Evolutionary conservation across 345 rosid species (phyloP), one percentile per base, ranked within the genome.

Genomic region (Gossypium ekmanianum): DNA sequence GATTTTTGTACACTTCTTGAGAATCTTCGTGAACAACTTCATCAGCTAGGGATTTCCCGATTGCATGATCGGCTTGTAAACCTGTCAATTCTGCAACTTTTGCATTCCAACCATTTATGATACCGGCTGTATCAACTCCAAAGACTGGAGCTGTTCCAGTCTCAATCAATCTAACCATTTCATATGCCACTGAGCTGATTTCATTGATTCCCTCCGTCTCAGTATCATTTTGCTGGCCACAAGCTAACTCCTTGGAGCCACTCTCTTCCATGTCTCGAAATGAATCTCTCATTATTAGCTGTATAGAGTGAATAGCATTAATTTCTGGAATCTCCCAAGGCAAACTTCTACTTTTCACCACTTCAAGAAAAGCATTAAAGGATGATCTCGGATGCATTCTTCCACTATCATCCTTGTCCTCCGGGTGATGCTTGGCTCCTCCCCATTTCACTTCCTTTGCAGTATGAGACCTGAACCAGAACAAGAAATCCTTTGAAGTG

Each of bases 401-500:
- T 70, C 84, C 90, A 9, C 78, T 85, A 48, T 87, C 93, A 71
- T 94, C 96, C 79, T 80, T 90, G 79, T 85, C 79, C 51, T 84
- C 79, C 0, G 87, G 93, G 57, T 85, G 91, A 81, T 90, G 92
- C 88, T 90, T 91, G 41, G 97, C 97, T 77, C 94, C 97, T 59
- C 96, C 94, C 98, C 97, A 94, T 82, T 90, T 90, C 17, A 91
- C 77, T 75, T 88, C 89, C 71, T 87, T 87, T 7, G 91, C 97
- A 57, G 90, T 84, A 58, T 90, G 91, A 13, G 97, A 94, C 82
- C 98, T 87, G 81, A 94, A 94, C 98, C 97, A 91, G 85, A 91
- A 86, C 76, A 94, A 83, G 79, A 88, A 91, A 80, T 89, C 91
- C 79, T 77, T 83, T 11, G 90, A 84, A 75, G 82, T 87, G 78